Evolutionary conservation across 176 grass and related monocot species (phyloP), one percentile per base, ranked within the genome.

Genomic region (Ananas comosus): DNA sequence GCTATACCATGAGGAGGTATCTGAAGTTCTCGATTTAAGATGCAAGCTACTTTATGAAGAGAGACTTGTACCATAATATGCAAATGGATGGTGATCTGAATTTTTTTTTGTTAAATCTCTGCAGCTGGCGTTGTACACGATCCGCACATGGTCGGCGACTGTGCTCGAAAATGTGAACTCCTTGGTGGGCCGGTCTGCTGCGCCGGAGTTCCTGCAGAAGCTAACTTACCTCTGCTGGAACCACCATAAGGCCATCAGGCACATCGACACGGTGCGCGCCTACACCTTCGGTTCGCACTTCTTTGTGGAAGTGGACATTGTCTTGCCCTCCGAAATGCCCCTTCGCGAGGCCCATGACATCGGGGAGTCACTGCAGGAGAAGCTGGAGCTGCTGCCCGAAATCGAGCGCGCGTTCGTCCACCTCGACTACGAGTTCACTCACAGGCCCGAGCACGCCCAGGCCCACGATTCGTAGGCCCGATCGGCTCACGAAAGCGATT

Each of bases 281-380:
- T 99, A 99, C 80, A 99, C 94, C 50, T 99, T 93, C 14, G 94
- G 94, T 49, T 99, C 90, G 23, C 94, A 93, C 72, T 99, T 93
- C 82, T 91, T 99, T 29, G 94, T 91, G 17, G 94, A 99, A 66
- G 94, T 99, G 53, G 90, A 99, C 72, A 93, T 99, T 22, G 94
- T 99, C 67, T 82, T 99, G 65, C 95, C 90, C 0, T 87, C 80
- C 0, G 78, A 68, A 64, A 99, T 99, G 95, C 82, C 84, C 0
- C 80, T 99, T 47, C 67, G 29, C 47, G 90, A 99, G 78, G 90
- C 95, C 13, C 95, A 99, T 9, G 95, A 99, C 67, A 99, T 99
- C 22, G 90, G 95, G 0, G 95, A 99, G 81, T 89, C 89, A 42
- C 75, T 99, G 63, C 95, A 99, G 27, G 95, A 99, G 85, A 99